Conservation (phyloP, 768 basidiomycete genomes). For the Mycena floridula region DNA sequence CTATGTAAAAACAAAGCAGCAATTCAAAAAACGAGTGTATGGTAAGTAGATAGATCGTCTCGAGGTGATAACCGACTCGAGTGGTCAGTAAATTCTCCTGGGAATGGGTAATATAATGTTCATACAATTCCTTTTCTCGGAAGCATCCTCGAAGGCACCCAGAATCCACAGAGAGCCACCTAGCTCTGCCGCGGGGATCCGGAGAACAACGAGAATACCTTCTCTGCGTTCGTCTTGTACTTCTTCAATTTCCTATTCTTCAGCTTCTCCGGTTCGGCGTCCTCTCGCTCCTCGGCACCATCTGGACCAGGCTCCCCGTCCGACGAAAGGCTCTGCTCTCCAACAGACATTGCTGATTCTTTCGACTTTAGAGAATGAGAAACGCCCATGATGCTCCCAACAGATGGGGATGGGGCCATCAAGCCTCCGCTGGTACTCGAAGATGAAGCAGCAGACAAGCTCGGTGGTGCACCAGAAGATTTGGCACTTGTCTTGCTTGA, state of each 20-base stretch:
- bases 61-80: too few species aligned
- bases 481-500: conserved; percentile 26
- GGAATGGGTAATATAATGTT: too few species aligned
- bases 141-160: too few species aligned
- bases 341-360: conserved; percentile 71
- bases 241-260: conserved; percentile 77
- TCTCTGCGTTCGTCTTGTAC: conserved; percentile 85
- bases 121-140: too few species aligned
- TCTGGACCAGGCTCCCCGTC: conserved; percentile 45
- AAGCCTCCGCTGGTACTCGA: conserved; percentile 37
- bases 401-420: conserved; percentile 60
- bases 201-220: conserved; percentile 77
- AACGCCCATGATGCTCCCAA: conserved; percentile 29
- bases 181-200: conserved; percentile 28
- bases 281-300: conserved; percentile 9
- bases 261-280: conserved; percentile 26
- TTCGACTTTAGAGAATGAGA: conserved; percentile 77
- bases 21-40: too few species aligned
- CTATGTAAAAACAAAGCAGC: too few species aligned
- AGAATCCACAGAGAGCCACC: too few species aligned
- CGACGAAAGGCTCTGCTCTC: conserved; percentile 64
- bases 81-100: too few species aligned
- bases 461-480: conserved; percentile 14
- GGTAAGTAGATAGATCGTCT: too few species aligned
- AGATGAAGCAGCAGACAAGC: conserved; percentile 31